Conservation (phyloP, 768 basidiomycete species). For the Trametes punicea region DNA sequence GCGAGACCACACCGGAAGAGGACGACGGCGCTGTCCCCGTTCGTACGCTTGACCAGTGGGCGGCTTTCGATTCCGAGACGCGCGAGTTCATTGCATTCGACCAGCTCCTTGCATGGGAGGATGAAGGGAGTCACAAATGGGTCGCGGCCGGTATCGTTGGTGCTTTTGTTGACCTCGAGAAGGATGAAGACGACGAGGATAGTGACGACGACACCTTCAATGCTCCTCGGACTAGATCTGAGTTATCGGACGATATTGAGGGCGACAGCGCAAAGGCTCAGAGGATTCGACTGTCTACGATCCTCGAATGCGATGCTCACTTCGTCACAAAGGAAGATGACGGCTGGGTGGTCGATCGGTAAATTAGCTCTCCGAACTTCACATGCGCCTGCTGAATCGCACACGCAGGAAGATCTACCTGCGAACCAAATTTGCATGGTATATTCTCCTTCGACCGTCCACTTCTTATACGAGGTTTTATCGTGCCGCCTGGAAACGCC, state of each 20-base stretch:
- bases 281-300: slow-evolving; percentile 39
- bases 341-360: slow-evolving; percentile 42
- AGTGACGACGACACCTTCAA: slow-evolving; percentile 25
- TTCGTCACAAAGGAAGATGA: slow-evolving; percentile 29
- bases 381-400: background rate
- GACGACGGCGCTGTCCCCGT: slow-evolving; percentile 42
- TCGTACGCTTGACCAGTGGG: slow-evolving; percentile 52
- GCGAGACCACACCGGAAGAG: slow-evolving; percentile 37
- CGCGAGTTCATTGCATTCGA: slow-evolving; percentile 39
- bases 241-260: slow-evolving; percentile 17
- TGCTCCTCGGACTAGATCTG: too few species aligned
- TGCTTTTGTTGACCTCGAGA: slow-evolving; percentile 34
- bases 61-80: slow-evolving; percentile 43
- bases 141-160: slow-evolving; percentile 40
- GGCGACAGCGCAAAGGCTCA: slow-evolving; percentile 19
- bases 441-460: slow-evolving; percentile 56
- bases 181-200: slow-evolving; percentile 26
- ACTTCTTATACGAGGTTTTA: slow-evolving; percentile 44
- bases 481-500: slow-evolving; percentile 44
- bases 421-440: slow-evolving; percentile 63
- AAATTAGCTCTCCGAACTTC: slow-evolving; percentile 9
- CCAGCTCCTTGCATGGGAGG: slow-evolving; percentile 28
- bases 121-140: slow-evolving; percentile 17
- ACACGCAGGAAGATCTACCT: slow-evolving; percentile 57
- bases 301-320: slow-evolving; percentile 50